Evolutionary conservation across 371 early-diverging fungal species (phyloP).

Genomic region (Mucor lusitanicus): DNA sequence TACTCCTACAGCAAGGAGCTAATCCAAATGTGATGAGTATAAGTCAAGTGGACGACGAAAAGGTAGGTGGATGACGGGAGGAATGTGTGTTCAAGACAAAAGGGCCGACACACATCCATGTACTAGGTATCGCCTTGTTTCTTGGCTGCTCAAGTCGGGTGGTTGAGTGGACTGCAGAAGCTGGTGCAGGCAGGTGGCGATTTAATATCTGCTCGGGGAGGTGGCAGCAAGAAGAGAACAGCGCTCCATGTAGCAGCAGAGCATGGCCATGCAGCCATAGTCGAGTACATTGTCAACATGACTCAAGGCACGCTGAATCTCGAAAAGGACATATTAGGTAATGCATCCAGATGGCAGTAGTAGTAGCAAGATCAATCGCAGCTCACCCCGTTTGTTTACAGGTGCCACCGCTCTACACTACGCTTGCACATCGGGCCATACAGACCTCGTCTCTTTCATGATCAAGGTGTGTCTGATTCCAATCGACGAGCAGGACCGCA

Average conservation of each 20-base stretch:
- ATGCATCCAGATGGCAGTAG: neutral
- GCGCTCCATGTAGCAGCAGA: slow-evolving; percentile 47
- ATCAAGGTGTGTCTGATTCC: slow-evolving; percentile 33
- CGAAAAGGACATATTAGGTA: slow-evolving; percentile 41
- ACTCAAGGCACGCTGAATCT: slow-evolving; percentile 41
- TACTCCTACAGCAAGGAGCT: slow-evolving; percentile 47
- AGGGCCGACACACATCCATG: no score
- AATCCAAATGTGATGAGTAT: slow-evolving; percentile 42
- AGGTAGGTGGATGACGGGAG: slow-evolving; percentile 35
- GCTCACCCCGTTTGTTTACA: neutral
- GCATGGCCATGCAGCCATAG: slow-evolving; percentile 38
- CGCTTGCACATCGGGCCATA: slow-evolving; percentile 44
- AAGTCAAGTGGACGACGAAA: slow-evolving; percentile 42
- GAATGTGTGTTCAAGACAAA: no score
- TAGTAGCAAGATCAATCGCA: neutral
- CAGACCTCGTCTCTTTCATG: slow-evolving; percentile 35
- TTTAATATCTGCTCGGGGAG: slow-evolving; percentile 42
- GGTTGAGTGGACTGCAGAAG: slow-evolving; percentile 40
- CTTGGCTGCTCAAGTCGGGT: slow-evolving; percentile 46
- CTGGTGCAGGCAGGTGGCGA: slow-evolving; percentile 46
- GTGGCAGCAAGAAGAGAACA: slow-evolving; percentile 39
- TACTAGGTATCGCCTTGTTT: slow-evolving; percentile 49
- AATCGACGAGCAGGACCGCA: slow-evolving; percentile 20
- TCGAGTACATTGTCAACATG: slow-evolving; percentile 38
- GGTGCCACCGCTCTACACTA: slow-evolving; percentile 49